These are phyloP conservation scores for Clonostachys chloroleuca DNA, from an alignment of 2,329 filamentous ascomycete species.

Conservation along the genomic window DNA sequence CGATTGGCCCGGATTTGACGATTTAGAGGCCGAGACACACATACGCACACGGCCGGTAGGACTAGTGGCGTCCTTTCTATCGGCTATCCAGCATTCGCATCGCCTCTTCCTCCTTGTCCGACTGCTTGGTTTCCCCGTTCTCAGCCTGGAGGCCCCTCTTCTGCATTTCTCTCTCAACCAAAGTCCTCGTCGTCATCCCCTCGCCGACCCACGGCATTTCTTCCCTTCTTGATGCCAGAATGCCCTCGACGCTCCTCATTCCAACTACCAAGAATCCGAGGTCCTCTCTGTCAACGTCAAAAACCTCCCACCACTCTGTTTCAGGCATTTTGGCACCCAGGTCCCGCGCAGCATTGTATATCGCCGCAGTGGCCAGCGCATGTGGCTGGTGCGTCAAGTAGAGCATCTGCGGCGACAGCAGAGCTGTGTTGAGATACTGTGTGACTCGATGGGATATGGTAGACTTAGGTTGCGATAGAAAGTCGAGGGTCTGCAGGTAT, in stretches of 20 bases:
- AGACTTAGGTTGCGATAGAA: conserved; percentile 40
- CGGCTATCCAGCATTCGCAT: conserved; percentile 31
- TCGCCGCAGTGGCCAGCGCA: conserved; percentile 78
- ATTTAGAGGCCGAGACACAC: too few species aligned
- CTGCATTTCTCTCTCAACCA: conserved; percentile 56
- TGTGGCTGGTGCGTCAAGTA: conserved; percentile 91
- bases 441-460: conserved; percentile 62
- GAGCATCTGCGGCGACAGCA: conserved; percentile 83
- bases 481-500: conserved; percentile 85
- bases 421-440: conserved; percentile 77
- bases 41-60: too few species aligned
- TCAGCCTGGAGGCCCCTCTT: conserved; percentile 35
- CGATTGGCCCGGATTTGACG: too few species aligned
- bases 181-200: conserved; percentile 53
- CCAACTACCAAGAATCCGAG: conserved; percentile 88
- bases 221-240: conserved; percentile 55
- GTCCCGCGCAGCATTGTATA: conserved; percentile 85
- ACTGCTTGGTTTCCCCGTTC: conserved; percentile 16
- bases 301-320: conserved; percentile 95
- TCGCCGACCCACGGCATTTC: conserved; percentile 42
- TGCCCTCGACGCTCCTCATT: conserved; percentile 73
- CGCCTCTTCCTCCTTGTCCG: conserved; percentile 36
- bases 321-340: conserved; percentile 73
- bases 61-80: conserved; percentile 6
- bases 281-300: conserved; percentile 92